Evolutionary conservation across 257 asterid species (phyloP), one percentile per base, ranked within the genome.

Genomic region (Solanum okadae): DNA sequence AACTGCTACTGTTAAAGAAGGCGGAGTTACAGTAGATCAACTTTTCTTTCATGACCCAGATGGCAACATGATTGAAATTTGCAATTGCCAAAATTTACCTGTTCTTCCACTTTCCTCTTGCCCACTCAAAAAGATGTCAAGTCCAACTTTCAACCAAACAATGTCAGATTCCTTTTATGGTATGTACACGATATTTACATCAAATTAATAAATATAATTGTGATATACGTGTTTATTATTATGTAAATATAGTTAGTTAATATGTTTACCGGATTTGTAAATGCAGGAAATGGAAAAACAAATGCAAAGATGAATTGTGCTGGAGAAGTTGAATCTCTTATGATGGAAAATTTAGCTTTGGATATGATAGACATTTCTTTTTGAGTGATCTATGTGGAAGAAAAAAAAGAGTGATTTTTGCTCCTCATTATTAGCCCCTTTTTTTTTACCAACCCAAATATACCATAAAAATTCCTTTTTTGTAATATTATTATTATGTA

Each of bases 21-120:
- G 98, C 22, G 98, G 98, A 3, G 93, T 95, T 1, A 90, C 91
- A 4, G 99, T 96, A 23, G 99, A 95, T 86, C 98, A 96, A 56
- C 87, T 96, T 8, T 96, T 96, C 92, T 96, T 96, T 89, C 99
- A 96, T 86, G 99, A 96, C 59, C 99, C 98, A 1, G 87, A 85
- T 67, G 87, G 87, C 6, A 63, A 85, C 8, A 85, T 85, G 87
- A 85, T 85, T 85, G 99, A 96, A 20, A 96, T 96, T 3, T 96
- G 99, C 94, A 95, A 96, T 52, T 96, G 99, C 79, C 98, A 96
- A 4, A 94, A 94, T 42, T 89, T 96, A 3, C 98, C 99, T 0
- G 89, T 95, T 37, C 93, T 96, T 40, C 99, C 99, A 5, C 93
- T 96, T 61, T 87, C 98, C 4, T 83, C 97, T 29, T 94, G 96